Base-by-base conservation (phyloP, 208 protist species). In the Herpetomonas samuelpessoai region DNA sequence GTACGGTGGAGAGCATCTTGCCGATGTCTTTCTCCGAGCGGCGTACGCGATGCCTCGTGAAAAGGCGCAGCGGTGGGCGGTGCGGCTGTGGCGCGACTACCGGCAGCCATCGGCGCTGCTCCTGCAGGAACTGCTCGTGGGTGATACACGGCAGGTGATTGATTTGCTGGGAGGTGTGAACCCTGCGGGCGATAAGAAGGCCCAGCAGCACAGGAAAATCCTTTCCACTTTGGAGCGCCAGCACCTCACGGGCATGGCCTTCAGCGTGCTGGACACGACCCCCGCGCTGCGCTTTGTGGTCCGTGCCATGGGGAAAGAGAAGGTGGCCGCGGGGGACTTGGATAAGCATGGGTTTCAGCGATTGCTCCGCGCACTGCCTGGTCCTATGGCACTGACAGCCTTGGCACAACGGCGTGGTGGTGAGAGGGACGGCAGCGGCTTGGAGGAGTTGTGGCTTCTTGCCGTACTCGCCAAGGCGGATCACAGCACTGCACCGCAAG, bases 281-380 rank as follows among this genome's bases (percentile, higher is more conserved):
- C 26, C 53, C 9, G 56, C 50, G n/a, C 79, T 95, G 66, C 48
- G 51, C 45, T 27, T 24, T 24, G 72, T 90, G 54, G 55, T 88
- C 51, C 57, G 48, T 19, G 74, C 77, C 12, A 46, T 53, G 1
- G 69, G 75, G 4, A 38, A 69, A 48, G 35, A 54, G 19, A 54
- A 51, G 3, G 70, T 88, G 51, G 62, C 52, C 21, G 64, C 74
- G 1, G 39, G 57, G 24, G 86, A 95, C 51, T 28, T 95, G 19
- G 84, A 92, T 68, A 64, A 68, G 25, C 71, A 88, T 62, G 89
- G 79, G 2, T 50, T 91, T 28, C 78, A 91, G 66, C 75, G 86
- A 25, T 56, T 95, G 27, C 31, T 93, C 21, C 58, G 54, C 46
- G 83, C 79, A 16, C 61, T 95, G 44, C 61, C 68, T n/a, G 57